These are phyloP conservation scores for Penicillium samsonianum DNA, from an alignment of 495 filamentous ascomycete species.

Conservation along the genomic window DNA sequence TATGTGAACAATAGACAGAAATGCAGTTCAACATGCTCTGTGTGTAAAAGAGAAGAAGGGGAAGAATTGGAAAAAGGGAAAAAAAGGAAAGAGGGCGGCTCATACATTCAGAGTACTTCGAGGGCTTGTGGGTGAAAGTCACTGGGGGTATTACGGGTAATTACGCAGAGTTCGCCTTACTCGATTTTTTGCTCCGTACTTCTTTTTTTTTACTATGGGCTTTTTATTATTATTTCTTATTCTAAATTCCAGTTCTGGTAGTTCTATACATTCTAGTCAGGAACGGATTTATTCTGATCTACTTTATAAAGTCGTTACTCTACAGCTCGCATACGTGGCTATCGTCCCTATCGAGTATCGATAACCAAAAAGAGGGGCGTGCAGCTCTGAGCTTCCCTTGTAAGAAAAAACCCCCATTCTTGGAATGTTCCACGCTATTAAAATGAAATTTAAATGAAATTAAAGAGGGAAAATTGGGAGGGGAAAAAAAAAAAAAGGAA, in stretches of 20 bases:
- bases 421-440: slow-evolving; percentile 6
- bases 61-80: slow-evolving; percentile 12
- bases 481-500: neutral
- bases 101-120: slow-evolving; percentile 21
- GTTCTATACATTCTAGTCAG: neutral
- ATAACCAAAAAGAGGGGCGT: slow-evolving; percentile 14
- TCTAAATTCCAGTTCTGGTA: neutral
- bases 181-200: neutral
- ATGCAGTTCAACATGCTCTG: slow-evolving; percentile 16
- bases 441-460: neutral
- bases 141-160: slow-evolving; percentile 21
- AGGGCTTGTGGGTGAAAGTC: slow-evolving; percentile 12
- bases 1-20: slow-evolving; percentile 13
- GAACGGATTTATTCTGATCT: neutral
- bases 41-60: slow-evolving; percentile 21
- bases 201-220: slow-evolving; percentile 5
- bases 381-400: slow-evolving; percentile 8
- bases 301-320: too few species aligned
- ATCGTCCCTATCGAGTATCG: slow-evolving; percentile 14
- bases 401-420: slow-evolving; percentile 4
- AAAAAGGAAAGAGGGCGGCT: slow-evolving; percentile 20
- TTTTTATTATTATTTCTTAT: neutral
- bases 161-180: slow-evolving; percentile 12
- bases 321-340: slow-evolving; percentile 4
- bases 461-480: neutral